These are phyloP conservation scores for Gossypium sturtianum DNA, from an alignment of 345 rosid genomes.

Conservation along the genomic window DNA sequence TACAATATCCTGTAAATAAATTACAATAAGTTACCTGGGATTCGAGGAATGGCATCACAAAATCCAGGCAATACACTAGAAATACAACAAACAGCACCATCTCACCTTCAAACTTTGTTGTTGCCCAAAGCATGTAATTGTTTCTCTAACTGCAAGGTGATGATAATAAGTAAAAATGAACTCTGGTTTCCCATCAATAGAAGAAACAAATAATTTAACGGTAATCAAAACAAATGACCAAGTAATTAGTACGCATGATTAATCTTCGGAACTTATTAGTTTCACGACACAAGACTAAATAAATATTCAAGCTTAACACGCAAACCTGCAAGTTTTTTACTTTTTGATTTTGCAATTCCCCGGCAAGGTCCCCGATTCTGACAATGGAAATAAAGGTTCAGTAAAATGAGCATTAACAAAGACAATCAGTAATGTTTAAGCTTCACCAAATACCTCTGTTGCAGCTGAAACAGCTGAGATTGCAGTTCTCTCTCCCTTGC, in stretches of 20 bases:
- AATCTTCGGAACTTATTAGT: not conserved
- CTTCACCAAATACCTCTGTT: constrained; percentile 54
- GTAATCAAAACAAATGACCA: not conserved
- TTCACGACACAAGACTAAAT: not conserved
- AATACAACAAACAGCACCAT: constrained; percentile 19
- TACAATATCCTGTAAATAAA: constrained; percentile 25
- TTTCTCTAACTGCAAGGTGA: constrained; percentile 55
- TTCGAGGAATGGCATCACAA: too few species aligned
- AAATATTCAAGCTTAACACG: constrained; percentile 6
- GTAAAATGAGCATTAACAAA: constrained; percentile 1
- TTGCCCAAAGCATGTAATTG: constrained; percentile 42
- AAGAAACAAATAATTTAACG: not conserved
- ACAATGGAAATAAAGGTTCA: constrained; percentile 25
- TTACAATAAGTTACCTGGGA: constrained; percentile 25
- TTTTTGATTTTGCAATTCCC: constrained; percentile 76
- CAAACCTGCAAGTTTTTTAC: constrained; percentile 66
- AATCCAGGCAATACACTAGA: not conserved
- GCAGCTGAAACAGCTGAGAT: constrained; percentile 57
- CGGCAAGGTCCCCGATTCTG: constrained; percentile 59
- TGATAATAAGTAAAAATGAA: not conserved
- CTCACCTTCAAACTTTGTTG: constrained; percentile 27
- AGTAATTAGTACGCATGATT: not conserved
- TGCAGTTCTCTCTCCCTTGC: constrained; percentile 70
- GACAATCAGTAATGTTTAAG: not conserved
- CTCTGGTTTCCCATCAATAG: not conserved